phyloP scores from a whole-genome alignment of 2,329 filamentous ascomycete species.

The Aureobasidium zeae region DNA sequence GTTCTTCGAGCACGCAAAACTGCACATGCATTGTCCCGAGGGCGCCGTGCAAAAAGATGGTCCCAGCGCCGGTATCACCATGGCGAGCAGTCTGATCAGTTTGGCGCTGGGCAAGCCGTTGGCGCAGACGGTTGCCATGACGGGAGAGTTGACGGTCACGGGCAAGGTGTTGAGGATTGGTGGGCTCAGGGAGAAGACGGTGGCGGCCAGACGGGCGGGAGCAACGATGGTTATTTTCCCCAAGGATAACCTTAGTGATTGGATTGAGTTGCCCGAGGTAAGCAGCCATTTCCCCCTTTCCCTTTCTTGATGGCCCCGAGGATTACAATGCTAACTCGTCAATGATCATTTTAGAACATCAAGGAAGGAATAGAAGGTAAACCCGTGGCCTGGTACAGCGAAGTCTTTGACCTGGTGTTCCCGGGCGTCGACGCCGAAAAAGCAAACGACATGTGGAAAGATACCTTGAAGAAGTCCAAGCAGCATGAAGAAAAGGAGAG shows the following conservation, averaged over 20 bases:
- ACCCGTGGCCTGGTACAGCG: constrained; percentile 84
- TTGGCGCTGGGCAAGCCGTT: constrained; percentile 71
- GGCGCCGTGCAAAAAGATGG: constrained; percentile 92
- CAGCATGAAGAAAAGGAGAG: constrained; percentile 32
- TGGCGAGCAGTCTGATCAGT: constrained; percentile 87
- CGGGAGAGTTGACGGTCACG: constrained; percentile 90
- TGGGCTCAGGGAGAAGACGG: constrained; percentile 90
- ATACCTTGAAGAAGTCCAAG: constrained; percentile 49
- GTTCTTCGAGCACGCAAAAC: constrained; percentile 91
- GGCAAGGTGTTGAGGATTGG: constrained; percentile 95
- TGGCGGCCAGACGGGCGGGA: constrained; percentile 83
- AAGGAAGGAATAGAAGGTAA: constrained; percentile 91
- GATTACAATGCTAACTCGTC: neutral
- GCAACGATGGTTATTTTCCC: constrained; percentile 94
- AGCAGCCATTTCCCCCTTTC: constrained; percentile 27
- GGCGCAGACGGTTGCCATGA: constrained; percentile 89
- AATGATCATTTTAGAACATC: constrained; percentile 62
- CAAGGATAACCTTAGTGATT: constrained; percentile 89
- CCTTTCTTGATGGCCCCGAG: neutral
- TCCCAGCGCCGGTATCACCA: constrained; percentile 76
- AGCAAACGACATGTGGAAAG: constrained; percentile 65
- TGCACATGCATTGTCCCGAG: constrained; percentile 94
- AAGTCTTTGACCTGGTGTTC: constrained; percentile 90
- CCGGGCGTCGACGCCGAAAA: constrained; percentile 62
- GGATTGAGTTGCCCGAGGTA: constrained; percentile 94